Conservation (phyloP, 352 stramenopile genomes). For the Pythium angustatum region DNA sequence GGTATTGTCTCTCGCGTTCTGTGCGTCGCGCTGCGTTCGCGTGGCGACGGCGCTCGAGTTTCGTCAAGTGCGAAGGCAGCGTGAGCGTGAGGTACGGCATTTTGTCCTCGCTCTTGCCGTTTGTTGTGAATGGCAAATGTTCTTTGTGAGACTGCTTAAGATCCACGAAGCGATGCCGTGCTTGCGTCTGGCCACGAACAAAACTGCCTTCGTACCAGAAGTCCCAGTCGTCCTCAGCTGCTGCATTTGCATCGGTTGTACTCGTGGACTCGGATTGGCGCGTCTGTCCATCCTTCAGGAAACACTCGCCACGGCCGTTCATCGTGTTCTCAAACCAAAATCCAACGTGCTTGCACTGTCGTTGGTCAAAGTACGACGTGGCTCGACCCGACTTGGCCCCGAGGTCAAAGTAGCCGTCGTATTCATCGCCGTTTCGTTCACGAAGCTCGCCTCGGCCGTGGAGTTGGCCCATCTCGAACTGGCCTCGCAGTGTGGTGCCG, state of each 20-base stretch:
- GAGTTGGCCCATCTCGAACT: conserved; percentile 48
- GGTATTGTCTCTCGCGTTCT: conserved; percentile 43
- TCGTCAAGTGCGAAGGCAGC: conserved; percentile 41
- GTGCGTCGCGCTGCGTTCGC: conserved; percentile 42
- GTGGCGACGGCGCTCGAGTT: conserved; percentile 36
- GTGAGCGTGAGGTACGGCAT: conserved; percentile 55
- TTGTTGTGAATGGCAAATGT: conserved; percentile 62
- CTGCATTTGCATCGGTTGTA: conserved; percentile 4
- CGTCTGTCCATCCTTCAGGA: conserved; percentile 30
- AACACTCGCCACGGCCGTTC: conserved; percentile 61
- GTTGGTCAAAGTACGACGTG: conserved; percentile 38
- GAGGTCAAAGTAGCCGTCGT: conserved; percentile 61
- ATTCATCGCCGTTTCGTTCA: conserved; percentile 53
- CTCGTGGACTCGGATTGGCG: not conserved
- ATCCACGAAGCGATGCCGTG: conserved; percentile 56
- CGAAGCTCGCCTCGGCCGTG: conserved; percentile 41
- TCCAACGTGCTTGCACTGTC: conserved; percentile 47
- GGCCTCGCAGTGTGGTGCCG: conserved; percentile 44
- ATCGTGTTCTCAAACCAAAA: conserved; percentile 73
- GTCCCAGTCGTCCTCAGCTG: conserved; percentile 40
- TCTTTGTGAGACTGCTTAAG: conserved; percentile 33
- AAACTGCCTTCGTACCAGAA: conserved; percentile 82
- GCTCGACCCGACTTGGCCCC: conserved; percentile 50
- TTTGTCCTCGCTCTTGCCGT: conserved; percentile 60
- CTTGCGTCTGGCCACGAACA: conserved; percentile 54